Evolutionary conservation across 164 flowering plant species (phyloP), one percentile per base, ranked within the genome.

Genomic region (Magnolia kwangsiensis): DNA sequence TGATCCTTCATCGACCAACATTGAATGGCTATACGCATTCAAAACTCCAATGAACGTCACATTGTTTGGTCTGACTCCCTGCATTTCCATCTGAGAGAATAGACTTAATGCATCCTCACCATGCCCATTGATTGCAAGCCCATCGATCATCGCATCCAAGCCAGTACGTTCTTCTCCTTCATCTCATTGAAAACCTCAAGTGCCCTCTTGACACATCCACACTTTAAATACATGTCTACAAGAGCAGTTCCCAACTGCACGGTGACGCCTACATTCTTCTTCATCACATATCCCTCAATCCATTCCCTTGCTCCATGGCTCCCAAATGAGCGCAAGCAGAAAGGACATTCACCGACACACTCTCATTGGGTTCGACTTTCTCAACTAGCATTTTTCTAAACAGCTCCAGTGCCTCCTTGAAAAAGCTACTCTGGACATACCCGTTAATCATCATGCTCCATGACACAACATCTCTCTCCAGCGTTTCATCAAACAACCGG

Each of bases 271-370:
- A 72, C 50, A 13, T 69, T 50, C 19, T 71, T 66, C 70, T 63
- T 81, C 45, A 27, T 24, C 27, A 78, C 58, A 59, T 71, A 77
- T 24, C 70, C 75, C 13, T 81, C 63, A 37, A 81, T 63, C 83
- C 80, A 77, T 51, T 72, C 63, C 80, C 83, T 18, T 70, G 79
- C 59, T 77, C 78, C 63, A 80, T 4, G 13, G 79, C 71, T 23
- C 82, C 82, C n/a, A 80, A 51, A 67, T 66, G 75, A 24, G 80
- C 80, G 74, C 82, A 80, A 1, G 80, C 80, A 63, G 82, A 80
- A 11, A 80, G 67, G 64, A 58, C 64, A 18, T 71, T 80, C 50
- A 80, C 79, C 59, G 74, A 21, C 51, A 70, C 80, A 4, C 76
- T 74, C 58, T 80, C 76, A 67, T 77, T 74, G 23, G 82, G 80